phyloP scores from a whole-genome alignment of 257 asterid genomes.

The Fraxinus excelsior region DNA sequence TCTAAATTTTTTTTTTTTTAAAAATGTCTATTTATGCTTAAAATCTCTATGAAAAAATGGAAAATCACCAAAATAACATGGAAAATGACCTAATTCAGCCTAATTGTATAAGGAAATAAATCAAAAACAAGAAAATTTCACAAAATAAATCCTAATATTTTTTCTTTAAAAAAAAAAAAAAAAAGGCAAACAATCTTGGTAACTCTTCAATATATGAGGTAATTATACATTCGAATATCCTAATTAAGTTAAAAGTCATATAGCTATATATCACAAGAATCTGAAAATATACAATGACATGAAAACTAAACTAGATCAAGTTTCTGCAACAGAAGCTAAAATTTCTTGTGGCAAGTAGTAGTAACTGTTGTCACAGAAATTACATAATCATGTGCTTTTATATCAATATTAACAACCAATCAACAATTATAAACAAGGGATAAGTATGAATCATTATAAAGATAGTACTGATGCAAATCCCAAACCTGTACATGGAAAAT shows the following conservation, averaged over 20 bases:
- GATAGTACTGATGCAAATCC: not conserved
- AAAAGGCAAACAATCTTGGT: no score
- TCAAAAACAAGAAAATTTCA: no score
- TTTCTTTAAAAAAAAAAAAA: no score
- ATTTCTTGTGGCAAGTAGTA: not conserved
- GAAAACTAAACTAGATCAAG: not conserved
- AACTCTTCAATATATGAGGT: not conserved
- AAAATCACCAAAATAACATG: no score
- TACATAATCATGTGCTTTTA: not conserved
- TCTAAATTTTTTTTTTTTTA: no score
- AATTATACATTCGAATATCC: not conserved
- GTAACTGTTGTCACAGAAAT: not conserved
- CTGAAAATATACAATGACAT: not conserved
- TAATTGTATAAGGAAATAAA: no score
- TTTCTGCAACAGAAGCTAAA: not conserved
- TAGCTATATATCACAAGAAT: not conserved
- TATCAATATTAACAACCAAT: not conserved
- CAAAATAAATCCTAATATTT: no score
- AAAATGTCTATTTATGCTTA: no score
- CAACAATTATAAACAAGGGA: not conserved
- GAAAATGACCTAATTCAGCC: no score
- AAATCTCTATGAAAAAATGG: no score
- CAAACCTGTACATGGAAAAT: not conserved
- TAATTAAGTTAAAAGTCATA: not conserved
- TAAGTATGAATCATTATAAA: not conserved